These are phyloP conservation scores for Lasiosphaeriaceae sp. DNA, from an alignment of 495 filamentous ascomycete genomes.

Conservation along the genomic window DNA sequence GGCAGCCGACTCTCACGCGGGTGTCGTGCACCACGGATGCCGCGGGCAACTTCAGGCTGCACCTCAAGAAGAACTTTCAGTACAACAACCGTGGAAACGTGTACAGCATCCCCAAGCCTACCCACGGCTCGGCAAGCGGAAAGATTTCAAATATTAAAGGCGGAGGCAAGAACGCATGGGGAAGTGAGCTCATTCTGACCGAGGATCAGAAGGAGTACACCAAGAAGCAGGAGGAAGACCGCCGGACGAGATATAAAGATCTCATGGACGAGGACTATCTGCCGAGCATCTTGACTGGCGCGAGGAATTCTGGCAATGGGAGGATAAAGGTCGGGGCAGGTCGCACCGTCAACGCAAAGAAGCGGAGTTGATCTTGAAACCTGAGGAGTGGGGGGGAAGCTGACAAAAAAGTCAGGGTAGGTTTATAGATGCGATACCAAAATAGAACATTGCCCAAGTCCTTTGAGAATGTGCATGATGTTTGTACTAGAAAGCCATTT, in stretches of 20 bases:
- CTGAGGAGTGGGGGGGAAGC: not conserved
- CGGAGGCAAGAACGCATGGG: conserved; percentile 86
- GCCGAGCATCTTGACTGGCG: conserved; percentile 79
- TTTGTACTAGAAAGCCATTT: not conserved
- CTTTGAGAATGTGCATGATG: too few species aligned
- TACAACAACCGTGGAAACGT: conserved; percentile 90
- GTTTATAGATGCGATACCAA: conserved; percentile 1
- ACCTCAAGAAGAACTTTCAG: conserved; percentile 93
- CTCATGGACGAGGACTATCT: conserved; percentile 94
- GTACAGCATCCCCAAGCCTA: conserved; percentile 86
- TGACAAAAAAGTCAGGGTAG: not conserved
- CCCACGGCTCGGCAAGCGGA: conserved; percentile 74
- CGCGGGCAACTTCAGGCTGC: conserved; percentile 76
- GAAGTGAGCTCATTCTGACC: conserved; percentile 70
- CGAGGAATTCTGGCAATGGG: conserved; percentile 58
- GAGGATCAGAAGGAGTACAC: conserved; percentile 96
- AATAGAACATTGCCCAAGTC: not conserved
- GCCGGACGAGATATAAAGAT: conserved; percentile 67
- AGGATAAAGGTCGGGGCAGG: conserved; percentile 81
- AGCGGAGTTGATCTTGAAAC: conserved; percentile 36
- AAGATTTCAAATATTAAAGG: conserved; percentile 59
- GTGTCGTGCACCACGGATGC: conserved; percentile 79
- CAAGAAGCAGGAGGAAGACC: conserved; percentile 57
- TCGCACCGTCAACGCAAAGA: conserved; percentile 79
- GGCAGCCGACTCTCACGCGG: conserved; percentile 79